A percentile compares a stretch with the other conserved stretches of the same genome.
Conservation (phyloP, 495 filamentous ascomycete species). For the Trichocladium antarcticum region DNA sequence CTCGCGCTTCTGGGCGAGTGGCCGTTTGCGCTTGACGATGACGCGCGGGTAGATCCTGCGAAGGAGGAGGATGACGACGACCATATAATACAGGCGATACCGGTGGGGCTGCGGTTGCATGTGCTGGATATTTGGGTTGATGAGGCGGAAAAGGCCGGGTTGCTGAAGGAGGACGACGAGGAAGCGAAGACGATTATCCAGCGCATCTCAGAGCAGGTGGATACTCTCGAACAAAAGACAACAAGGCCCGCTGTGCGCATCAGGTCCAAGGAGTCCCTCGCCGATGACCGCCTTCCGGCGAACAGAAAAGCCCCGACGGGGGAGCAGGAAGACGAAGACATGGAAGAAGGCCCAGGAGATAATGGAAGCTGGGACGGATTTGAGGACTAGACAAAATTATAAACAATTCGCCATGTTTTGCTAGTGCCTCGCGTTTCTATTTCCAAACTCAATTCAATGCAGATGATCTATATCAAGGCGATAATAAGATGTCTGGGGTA, state of each 20-base stretch:
- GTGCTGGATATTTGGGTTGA: slow-evolving; percentile 86
- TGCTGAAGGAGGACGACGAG: slow-evolving; percentile 38
- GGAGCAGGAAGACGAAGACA: slow-evolving; percentile 32
- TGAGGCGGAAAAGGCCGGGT: slow-evolving; percentile 59
- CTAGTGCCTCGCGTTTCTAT: background rate
- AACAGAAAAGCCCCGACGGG: slow-evolving; percentile 27
- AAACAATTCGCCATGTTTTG: background rate
- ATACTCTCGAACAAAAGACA: slow-evolving; percentile 37
- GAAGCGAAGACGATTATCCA: slow-evolving; percentile 26
- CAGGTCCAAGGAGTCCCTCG: slow-evolving; percentile 59
- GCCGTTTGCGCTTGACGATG: slow-evolving; percentile 34
- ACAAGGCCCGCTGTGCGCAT: slow-evolving; percentile 61
- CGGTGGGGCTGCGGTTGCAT: slow-evolving; percentile 79
- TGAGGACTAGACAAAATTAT: slow-evolving; percentile 37
- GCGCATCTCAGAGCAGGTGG: slow-evolving; percentile 28
- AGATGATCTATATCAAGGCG: background rate
- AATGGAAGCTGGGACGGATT: slow-evolving; percentile 63
- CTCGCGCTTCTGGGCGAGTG: slow-evolving; percentile 33
- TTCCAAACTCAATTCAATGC: background rate
- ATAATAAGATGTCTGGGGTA: background rate
- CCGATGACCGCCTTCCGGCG: slow-evolving; percentile 59
- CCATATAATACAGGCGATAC: slow-evolving; percentile 37
- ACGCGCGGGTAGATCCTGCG: slow-evolving; percentile 26
- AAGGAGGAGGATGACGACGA: slow-evolving; percentile 12
- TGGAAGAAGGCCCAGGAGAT: slow-evolving; percentile 6